These are phyloP conservation scores for Galeopsis tetrahit DNA, from an alignment of 257 asterid species.

Conservation along the genomic window DNA sequence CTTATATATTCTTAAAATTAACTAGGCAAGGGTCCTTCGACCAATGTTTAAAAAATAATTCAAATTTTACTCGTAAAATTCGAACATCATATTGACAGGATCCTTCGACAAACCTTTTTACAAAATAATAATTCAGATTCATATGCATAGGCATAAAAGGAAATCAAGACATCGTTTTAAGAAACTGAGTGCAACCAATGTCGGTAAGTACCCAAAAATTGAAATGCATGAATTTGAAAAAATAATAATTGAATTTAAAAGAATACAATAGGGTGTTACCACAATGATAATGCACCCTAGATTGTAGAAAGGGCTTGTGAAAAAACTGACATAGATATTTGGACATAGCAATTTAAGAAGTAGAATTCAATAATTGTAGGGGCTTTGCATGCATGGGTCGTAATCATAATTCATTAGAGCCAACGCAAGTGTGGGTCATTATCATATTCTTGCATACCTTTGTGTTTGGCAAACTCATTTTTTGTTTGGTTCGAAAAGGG, in stretches of 20 bases:
- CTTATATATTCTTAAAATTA: no score
- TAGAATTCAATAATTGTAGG: slow-evolving; percentile 25
- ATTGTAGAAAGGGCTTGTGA: slow-evolving; percentile 21
- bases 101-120: no score
- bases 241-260: not conserved
- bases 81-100: no score
- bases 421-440: slow-evolving; percentile 7
- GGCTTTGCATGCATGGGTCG: slow-evolving; percentile 29
- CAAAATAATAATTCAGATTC: not conserved
- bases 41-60: no score
- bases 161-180: not conserved
- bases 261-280: slow-evolving; percentile 1
- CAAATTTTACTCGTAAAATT: no score
- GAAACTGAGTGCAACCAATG: not conserved
- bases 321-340: slow-evolving; percentile 36
- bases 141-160: not conserved
- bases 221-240: slow-evolving; percentile 2
- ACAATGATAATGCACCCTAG: slow-evolving; percentile 28
- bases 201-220: not conserved
- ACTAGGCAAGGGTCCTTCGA: no score
- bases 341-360: slow-evolving; percentile 31
- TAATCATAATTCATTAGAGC: slow-evolving; percentile 29
- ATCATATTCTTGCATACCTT: slow-evolving; percentile 11
- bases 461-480: slow-evolving; percentile 9
- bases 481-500: slow-evolving; percentile 30